Evolutionary conservation across 441 rosid species (phyloP).

Genomic region (Mallotus repandus): DNA sequence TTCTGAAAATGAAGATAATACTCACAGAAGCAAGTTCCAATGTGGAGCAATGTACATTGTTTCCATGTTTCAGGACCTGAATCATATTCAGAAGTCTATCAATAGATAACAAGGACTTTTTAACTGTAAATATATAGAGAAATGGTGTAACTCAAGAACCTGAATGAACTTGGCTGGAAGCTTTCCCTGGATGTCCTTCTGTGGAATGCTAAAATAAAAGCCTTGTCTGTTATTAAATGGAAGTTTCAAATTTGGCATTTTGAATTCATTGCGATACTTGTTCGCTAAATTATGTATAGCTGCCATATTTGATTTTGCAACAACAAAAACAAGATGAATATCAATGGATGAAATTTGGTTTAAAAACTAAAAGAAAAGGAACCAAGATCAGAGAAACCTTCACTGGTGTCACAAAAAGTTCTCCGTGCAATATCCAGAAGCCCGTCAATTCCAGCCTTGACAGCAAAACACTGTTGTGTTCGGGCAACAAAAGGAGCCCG

Average conservation of each 20-base stretch:
- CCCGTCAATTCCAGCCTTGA: conserved; percentile 95
- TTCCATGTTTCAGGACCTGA: conserved; percentile 91
- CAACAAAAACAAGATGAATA: conserved; percentile 15
- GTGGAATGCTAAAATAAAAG: conserved; percentile 91
- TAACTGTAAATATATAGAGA: conserved; percentile 16
- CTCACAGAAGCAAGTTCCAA: conserved; percentile 97
- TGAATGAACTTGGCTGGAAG: conserved; percentile 95
- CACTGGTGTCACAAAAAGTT: conserved; percentile 96
- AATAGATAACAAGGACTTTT: conserved; percentile 20
- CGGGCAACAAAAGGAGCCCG: conserved; percentile 96
- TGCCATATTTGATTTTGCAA: conserved; percentile 33
- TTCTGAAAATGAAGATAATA: conserved; percentile 19
- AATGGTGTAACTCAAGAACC: conserved; percentile 39
- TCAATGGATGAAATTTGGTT: background rate
- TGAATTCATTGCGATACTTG: conserved; percentile 87
- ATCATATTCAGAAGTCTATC: conserved; percentile 27
- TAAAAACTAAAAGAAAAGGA: background rate
- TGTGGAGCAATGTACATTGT: conserved; percentile 88
- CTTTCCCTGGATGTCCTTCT: conserved; percentile 83
- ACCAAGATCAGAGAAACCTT: conserved; percentile 54
- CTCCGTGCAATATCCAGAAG: conserved; percentile 92
- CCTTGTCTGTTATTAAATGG: conserved; percentile 97
- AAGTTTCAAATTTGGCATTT: conserved; percentile 85
- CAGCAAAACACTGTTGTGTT: conserved; percentile 98
- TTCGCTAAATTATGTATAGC: conserved; percentile 94